Base-by-base conservation (phyloP, 306 rosid species). In the Fragaria iinumae region DNA sequence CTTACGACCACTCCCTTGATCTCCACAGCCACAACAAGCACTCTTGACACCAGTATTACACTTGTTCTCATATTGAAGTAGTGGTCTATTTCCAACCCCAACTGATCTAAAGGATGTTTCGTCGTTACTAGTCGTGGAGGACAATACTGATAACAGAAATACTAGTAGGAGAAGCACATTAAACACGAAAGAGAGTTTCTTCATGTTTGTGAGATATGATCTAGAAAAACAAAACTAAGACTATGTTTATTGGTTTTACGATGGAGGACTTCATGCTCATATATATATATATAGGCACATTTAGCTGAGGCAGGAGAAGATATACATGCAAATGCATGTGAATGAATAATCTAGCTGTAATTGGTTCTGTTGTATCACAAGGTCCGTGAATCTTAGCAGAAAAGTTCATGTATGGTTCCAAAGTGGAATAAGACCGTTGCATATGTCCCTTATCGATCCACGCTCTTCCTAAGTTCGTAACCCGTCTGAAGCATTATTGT, bases 131-230 rank as follows among this genome's bases (percentile, higher is more conserved):
- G 1, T 65, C 9, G 20, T 4, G 1, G 64, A 50, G 11, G 73
- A 36, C 12, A 50, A 52, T 9, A 11, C 38, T 2, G 27, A 50
- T 8, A 14, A 66, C 73, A 76, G 10, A 21, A 27, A 8, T 60
- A 27, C 36, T 12, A 55, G 18, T 21, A 76, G 41, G 52, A 50
- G 43, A 49, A 66, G 11, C 21, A 67, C 75, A 32, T 17, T 14
- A 29, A 66, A 36, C 17, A 67, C 16, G 73, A 67, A 76, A 50
- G 43, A 76, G 49, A 38, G 41, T 64, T 34, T 12, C 79, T 66
- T 66, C 79, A 66, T 76, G 11, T 39, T 74, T 74, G 75, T 17
- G 52, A 59, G 1, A 4, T 25, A 0, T 4, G 66, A n/a, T 55
- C 38, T 60, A 12, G 13, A n/a, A 60, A 5, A 32, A 29, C 32